Base-by-base conservation (phyloP, 73 alveolate genomes). In the Paramecium bursaria region DNA sequence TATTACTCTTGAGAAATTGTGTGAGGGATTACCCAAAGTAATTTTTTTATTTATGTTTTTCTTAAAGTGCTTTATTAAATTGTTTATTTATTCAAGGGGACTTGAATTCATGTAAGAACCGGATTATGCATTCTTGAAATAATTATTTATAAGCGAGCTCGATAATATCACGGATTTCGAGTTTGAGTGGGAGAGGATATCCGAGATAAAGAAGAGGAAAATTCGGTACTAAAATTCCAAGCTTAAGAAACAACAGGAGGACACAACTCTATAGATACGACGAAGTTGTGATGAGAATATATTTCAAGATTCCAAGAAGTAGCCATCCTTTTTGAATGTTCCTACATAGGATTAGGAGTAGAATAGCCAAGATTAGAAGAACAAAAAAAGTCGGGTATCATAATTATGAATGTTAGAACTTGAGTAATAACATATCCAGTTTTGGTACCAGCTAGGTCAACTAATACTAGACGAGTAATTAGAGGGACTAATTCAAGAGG, bases 11-110 rank as follows among this genome's bases (percentile, higher is more conserved):
- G 88, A 75, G 7, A 30, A 27, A 25, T 31, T 75, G 9, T 90
- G 95, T 86, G 91, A 85, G 35, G 95, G 91, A 39, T 22, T 75
- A 30, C 88, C 88, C 2, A 75, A 73, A 31, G 91, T 87, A 75
- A 55, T 90, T 47, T 73, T 80, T 44, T 74, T 57, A 46, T 75
- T 85, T 74, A 30, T 23, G 33, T 57, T 50, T 19, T 57, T 30
- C 27, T 57, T 57, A 30, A 57, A 57, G 76, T 57, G 76, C 33
- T 57, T 57, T 42, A 30, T 57, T 27, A 57, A 57, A 30, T 30
- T 57, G 33, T 77, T 90, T 50, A 61, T 61, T 57, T 76, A 90
- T 74, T 86, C 80, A 0, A 87, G 90, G 26, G 75, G 87, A 42
- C 76, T 90, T 42, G 85, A 86, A 22, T 90, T 90, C 61, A 77